Percentiles rank a stretch among this genome's conserved stretches.
Conservation (phyloP, 139 green algal species). For the Closterium sp. region DNA sequence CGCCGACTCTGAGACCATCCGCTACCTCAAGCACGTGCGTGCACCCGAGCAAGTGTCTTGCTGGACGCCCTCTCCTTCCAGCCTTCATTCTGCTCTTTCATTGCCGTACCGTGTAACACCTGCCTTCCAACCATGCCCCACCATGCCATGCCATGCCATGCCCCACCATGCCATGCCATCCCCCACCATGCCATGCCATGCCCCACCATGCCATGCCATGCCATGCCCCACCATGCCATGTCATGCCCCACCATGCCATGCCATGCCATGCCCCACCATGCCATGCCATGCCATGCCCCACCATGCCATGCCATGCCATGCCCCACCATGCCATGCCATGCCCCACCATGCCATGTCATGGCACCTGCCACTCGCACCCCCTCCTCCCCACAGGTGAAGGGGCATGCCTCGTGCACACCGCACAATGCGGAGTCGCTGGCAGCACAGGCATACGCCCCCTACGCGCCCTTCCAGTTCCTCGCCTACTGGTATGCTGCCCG, state of each 20-base stretch:
- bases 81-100: too few relatives aligned
- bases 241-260: too few relatives aligned
- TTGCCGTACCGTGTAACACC: too few relatives aligned
- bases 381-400: not conserved
- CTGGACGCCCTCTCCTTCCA: not conserved
- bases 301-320: too few relatives aligned
- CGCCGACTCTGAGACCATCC: conserved; percentile 24
- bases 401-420: not conserved
- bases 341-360: not conserved
- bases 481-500: conserved; percentile 15
- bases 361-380: not conserved
- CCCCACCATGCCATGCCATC: not conserved
- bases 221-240: too few relatives aligned
- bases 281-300: too few relatives aligned
- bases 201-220: too few relatives aligned
- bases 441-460: not conserved
- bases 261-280: too few relatives aligned
- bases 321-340: too few relatives aligned
- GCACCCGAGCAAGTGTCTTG: not conserved
- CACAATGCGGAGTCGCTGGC: not conserved
- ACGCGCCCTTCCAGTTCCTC: conserved; percentile 30
- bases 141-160: not conserved
- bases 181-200: too few relatives aligned
- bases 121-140: not conserved
- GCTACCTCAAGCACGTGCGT: not conserved